A percentile compares a stretch with the other conserved stretches of the same genome.
These are phyloP conservation scores for Haberlea rhodopensis DNA, from an alignment of 257 asterid genomes.

Conservation along the genomic window DNA sequence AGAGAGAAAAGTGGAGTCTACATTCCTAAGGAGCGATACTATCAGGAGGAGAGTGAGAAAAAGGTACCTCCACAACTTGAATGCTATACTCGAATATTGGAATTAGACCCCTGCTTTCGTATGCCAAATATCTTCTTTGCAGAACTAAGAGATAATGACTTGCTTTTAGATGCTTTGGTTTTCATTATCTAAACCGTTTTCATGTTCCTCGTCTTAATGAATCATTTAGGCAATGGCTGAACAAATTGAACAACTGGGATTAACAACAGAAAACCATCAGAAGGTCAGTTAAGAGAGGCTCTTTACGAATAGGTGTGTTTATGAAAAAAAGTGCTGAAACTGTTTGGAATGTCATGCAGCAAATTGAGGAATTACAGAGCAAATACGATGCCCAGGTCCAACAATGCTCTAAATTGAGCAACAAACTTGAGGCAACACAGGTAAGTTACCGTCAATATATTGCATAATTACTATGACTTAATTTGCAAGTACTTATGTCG, in stretches of 20 bases:
- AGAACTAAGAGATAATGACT: not conserved
- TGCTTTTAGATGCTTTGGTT: not conserved
- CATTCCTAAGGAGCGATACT: conserved; percentile 78
- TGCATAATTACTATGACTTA: not conserved
- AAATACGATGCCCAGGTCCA: conserved; percentile 55
- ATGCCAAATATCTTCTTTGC: not conserved
- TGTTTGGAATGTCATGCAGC: conserved; percentile 35
- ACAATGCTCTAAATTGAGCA: conserved; percentile 56
- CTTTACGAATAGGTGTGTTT: conserved; percentile 2
- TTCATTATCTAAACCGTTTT: not conserved
- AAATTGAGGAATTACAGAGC: conserved; percentile 56
- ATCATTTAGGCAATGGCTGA: conserved; percentile 77
- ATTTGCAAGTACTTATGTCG: conserved; percentile 28
- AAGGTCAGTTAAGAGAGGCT: conserved; percentile 42
- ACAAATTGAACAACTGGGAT: conserved; percentile 79
- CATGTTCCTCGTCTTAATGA: not conserved
- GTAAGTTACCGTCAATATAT: conserved; percentile 34
- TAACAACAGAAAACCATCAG: conserved; percentile 61
- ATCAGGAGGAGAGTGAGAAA: conserved; percentile 77
- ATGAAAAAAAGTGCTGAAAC: conserved; percentile 3
- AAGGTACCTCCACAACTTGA: conserved; percentile 41
- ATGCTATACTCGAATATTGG: conserved; percentile 1
- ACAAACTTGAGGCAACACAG: conserved; percentile 58
- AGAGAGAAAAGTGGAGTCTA: conserved; percentile 87
- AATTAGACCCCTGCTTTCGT: not conserved